A percentile compares a stretch with the other conserved stretches of the same genome.
These are phyloP conservation scores for Pleurotus djamor DNA, from an alignment of 768 basidiomycete genomes.

Conservation along the genomic window DNA sequence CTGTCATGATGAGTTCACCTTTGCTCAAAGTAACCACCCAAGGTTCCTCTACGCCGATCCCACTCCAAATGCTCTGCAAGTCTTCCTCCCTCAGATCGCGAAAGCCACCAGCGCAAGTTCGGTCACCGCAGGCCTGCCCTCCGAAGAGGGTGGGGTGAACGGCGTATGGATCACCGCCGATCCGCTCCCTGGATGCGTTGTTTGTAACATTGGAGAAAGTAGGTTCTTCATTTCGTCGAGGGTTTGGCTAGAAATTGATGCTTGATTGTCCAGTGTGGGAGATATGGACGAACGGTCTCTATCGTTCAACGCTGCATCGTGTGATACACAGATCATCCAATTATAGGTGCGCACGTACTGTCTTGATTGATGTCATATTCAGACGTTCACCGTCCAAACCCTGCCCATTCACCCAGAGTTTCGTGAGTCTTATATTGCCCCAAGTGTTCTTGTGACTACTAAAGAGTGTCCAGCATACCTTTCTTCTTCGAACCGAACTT, in stretches of 20 bases:
- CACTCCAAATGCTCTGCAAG: conserved; percentile 79
- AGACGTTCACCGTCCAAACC: conserved; percentile 14
- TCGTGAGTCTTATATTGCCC: conserved; percentile 47
- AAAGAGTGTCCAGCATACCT: conserved; percentile 59
- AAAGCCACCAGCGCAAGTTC: conserved; percentile 13
- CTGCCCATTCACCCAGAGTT: conserved; percentile 39
- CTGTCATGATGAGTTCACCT: conserved; percentile 6
- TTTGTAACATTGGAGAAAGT: conserved; percentile 95
- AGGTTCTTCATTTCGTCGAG: conserved; percentile 18
- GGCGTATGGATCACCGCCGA: conserved; percentile 84
- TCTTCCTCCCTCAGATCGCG: conserved; percentile 56
- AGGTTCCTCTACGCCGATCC: conserved; percentile 89
- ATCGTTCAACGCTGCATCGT: conserved; percentile 83
- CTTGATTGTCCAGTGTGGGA: conserved; percentile 70
- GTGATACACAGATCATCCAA: conserved; percentile 77
- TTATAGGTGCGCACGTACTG: conserved; percentile 46
- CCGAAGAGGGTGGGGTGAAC: conserved; percentile 52
- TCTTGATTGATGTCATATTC: conserved; percentile 3
- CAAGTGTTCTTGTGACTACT: conserved; percentile 5
- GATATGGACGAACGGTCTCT: conserved; percentile 86
- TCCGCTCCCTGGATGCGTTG: conserved; percentile 79
- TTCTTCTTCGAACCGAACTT: conserved; percentile 97
- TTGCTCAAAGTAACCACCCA: conserved; percentile 1
- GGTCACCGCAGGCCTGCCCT: conserved; percentile 33
- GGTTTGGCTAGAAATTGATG: neutral